phyloP scores from a whole-genome alignment of 208 protist species.

The Crithidia expoeki region DNA sequence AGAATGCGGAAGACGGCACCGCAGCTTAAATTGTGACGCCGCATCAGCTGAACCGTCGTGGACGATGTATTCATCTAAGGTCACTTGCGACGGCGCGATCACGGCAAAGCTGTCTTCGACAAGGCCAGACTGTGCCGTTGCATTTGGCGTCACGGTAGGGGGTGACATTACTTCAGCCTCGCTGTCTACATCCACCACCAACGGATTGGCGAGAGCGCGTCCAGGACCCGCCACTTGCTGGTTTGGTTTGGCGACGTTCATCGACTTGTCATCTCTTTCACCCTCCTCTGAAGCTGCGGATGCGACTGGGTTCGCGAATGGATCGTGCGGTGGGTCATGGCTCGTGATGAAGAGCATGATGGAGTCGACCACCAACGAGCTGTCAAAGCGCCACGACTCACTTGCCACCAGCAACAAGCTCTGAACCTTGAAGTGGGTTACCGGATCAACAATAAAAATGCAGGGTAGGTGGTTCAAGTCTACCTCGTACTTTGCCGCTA shows the following conservation, averaged over 20 bases:
- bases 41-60: constrained; percentile 10
- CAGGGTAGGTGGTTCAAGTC: constrained; percentile 36
- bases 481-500: constrained; percentile 55
- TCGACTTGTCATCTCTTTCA: background rate
- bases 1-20: constrained; percentile 60
- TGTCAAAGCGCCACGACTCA: constrained; percentile 39
- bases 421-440: constrained; percentile 57
- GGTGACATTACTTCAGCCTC: constrained; percentile 38
- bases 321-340: constrained; percentile 40
- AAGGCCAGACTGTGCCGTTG: background rate
- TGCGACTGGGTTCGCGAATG: constrained; percentile 16
- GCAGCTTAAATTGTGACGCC: constrained; percentile 48
- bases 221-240: background rate
- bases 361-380: constrained; percentile 42
- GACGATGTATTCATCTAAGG: constrained; percentile 13
- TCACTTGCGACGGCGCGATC: constrained; percentile 17
- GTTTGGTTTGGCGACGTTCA: too few species aligned
- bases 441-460: constrained; percentile 74
- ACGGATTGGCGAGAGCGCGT: background rate
- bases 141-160: constrained; percentile 11
- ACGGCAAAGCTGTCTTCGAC: constrained; percentile 15
- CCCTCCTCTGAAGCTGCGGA: background rate
- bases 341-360: constrained; percentile 48
- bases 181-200: constrained; percentile 36
- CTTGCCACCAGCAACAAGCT: constrained; percentile 33